These are phyloP conservation scores for Berberis thunbergii DNA, from an alignment of 164 flowering plant genomes.

Conservation along the genomic window DNA sequence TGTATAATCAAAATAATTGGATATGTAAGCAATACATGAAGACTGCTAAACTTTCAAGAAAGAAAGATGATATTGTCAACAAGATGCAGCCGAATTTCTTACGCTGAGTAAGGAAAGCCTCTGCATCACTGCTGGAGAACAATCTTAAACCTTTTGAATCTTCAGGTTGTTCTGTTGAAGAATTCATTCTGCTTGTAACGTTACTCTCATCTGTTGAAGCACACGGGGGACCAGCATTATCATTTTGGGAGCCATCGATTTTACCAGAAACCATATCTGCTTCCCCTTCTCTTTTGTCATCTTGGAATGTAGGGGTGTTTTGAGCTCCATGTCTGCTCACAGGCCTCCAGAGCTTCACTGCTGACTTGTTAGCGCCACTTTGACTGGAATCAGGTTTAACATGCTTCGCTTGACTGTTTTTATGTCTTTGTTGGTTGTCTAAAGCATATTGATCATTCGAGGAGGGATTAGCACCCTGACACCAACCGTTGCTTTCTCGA, in stretches of 20 bases:
- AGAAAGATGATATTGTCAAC: neutral
- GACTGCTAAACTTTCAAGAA: no score
- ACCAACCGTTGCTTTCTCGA: constrained; percentile 16
- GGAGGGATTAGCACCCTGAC: constrained; percentile 9
- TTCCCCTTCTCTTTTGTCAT: constrained; percentile 20
- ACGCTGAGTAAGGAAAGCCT: constrained; percentile 65
- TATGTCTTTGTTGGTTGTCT: constrained; percentile 15
- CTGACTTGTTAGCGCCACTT: constrained; percentile 17
- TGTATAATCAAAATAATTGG: constrained; percentile 10
- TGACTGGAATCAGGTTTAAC: constrained; percentile 25
- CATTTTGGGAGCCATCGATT: constrained; percentile 3
- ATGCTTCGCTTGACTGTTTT: constrained; percentile 23
- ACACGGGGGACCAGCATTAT: neutral
- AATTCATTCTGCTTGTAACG: neutral
- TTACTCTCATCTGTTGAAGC: neutral
- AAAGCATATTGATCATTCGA: constrained; percentile 14
- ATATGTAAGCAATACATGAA: neutral
- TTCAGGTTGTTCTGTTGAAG: constrained; percentile 8
- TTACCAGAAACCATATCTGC: constrained; percentile 9
- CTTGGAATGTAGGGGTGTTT: constrained; percentile 14
- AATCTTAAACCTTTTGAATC: constrained; percentile 11
- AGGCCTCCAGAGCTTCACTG: constrained; percentile 50
- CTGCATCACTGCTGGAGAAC: constrained; percentile 37
- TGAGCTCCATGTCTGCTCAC: constrained; percentile 38
- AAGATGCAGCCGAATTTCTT: constrained; percentile 13